phyloP scores from a whole-genome alignment of 2,329 filamentous ascomycete genomes.

The Hypoxylon sp. region DNA sequence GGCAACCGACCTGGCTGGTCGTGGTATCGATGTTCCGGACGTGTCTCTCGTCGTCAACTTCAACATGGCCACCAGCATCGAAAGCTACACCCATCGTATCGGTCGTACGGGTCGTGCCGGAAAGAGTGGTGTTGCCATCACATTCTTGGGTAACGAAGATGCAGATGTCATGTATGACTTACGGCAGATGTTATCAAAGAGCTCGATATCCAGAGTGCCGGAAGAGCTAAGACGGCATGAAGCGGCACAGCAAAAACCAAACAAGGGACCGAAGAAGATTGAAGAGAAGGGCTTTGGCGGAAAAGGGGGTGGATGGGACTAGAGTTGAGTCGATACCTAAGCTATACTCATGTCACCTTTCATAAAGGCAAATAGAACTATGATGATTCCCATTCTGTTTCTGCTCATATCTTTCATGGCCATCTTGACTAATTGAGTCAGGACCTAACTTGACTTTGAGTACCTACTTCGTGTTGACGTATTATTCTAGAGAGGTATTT shows the following conservation, averaged over 20 bases:
- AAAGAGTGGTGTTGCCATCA: constrained; percentile 96
- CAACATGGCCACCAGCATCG: constrained; percentile 96
- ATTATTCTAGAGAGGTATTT: too few relatives aligned
- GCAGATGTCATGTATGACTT: constrained; percentile 92
- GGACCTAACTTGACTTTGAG: too few relatives aligned
- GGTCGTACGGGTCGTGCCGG: constrained; percentile 97
- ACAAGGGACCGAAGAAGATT: constrained; percentile 56
- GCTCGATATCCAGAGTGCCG: constrained; percentile 86
- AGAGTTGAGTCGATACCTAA: constrained; percentile 14
- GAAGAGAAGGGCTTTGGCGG: constrained; percentile 47
- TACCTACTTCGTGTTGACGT: too few relatives aligned
- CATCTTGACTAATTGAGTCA: background rate
- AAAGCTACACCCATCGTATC: constrained; percentile 96
- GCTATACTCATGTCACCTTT: constrained; percentile 1
- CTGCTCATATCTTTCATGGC: background rate
- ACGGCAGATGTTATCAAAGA: constrained; percentile 96
- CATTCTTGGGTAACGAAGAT: constrained; percentile 94
- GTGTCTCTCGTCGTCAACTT: constrained; percentile 97
- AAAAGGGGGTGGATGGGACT: constrained; percentile 40
- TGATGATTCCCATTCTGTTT: constrained; percentile 2
- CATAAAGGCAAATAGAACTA: constrained; percentile 11
- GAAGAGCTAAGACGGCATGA: constrained; percentile 93
- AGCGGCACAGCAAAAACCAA: constrained; percentile 87
- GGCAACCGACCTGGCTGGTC: constrained; percentile 93
- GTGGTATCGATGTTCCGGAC: constrained; percentile 97